Evolutionary conservation across 441 rosid genomes (phyloP).

Genomic region (Theobroma grandiflorum): DNA sequence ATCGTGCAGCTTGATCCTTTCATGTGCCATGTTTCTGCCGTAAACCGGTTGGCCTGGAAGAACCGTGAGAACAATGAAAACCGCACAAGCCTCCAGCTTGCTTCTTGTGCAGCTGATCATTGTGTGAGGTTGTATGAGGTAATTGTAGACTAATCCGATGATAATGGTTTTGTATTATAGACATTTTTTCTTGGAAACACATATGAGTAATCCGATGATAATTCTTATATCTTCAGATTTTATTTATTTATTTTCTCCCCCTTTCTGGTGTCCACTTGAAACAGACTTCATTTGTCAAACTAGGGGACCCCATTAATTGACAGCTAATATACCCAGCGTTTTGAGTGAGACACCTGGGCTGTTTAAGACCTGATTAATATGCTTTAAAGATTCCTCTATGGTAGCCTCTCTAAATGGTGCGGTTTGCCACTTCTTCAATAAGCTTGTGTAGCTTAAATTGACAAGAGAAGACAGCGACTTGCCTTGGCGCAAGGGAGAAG

Average conservation of each 20-base stretch:
- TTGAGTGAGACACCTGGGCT: no score
- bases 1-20: constrained; percentile 53
- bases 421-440: no score
- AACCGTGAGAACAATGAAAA: constrained; percentile 45
- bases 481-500: no score
- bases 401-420: no score
- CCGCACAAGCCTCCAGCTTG: constrained; percentile 53
- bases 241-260: background rate
- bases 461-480: no score
- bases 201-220: background rate
- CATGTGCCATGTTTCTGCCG: constrained; percentile 85
- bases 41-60: constrained; percentile 81
- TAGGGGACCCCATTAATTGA: background rate
- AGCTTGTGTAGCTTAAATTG: no score
- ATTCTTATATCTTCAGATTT: background rate
- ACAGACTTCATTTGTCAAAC: background rate
- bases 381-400: no score
- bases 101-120: constrained; percentile 90
- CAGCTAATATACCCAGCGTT: background rate
- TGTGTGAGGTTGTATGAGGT: constrained; percentile 82
- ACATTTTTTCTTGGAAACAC: background rate
- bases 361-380: no score
- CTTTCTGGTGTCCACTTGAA: background rate
- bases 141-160: constrained; percentile 30
- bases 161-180: background rate